Evolutionary conservation across 805 yeast species (phyloP), one percentile per base, ranked within the genome.

Genomic region (Myxozyma udenii): DNA sequence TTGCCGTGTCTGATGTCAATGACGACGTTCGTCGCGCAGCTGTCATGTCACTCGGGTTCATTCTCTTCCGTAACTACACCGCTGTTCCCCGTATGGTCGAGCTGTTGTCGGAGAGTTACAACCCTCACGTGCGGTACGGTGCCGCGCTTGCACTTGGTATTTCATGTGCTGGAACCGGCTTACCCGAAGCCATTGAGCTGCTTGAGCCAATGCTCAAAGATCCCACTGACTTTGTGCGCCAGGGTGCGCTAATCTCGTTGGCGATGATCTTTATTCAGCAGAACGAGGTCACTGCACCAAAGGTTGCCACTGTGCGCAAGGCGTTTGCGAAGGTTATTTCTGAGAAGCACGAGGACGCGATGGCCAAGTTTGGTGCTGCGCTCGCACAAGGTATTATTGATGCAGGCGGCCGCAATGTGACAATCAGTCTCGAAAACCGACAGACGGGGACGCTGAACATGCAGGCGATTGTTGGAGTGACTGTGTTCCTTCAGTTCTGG

Each of bases 321-420:
- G 77, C 78, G 43, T 81, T 85, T 59, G 84, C 89, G 43, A 80
- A 79, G 51, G 84, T 87, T n/a, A 79, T 91, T 50, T 74, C 83
- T 23, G 86, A 84, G 64, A 93, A 91, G 70, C 95, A 87, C 63
- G 97, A 91, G 70, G 98, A 91, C 71, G 95, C 96, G 2, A 78
- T 93, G 70, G 96, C 98, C 36, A 90, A 89, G 72, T 93, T 91
- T 71, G 98, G 98, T 67, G 97, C 98, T 26, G 87, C 97, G 16
- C 73, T 93, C 44, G 91, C 96, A 12, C 97, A 91, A 73, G 98
- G 98, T 69, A 91, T 93, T 58, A 83, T 93, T 67, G 97, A 93
- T 72, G 98, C 98, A 9, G 97, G 98, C 71, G 98, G 98, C 11
- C 82, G 98, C 67, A 93, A 93, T 64, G 95, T 86, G n/a, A 89